Base-by-base conservation (phyloP, 345 rosid species). In the Bruguiera sexangula region DNA sequence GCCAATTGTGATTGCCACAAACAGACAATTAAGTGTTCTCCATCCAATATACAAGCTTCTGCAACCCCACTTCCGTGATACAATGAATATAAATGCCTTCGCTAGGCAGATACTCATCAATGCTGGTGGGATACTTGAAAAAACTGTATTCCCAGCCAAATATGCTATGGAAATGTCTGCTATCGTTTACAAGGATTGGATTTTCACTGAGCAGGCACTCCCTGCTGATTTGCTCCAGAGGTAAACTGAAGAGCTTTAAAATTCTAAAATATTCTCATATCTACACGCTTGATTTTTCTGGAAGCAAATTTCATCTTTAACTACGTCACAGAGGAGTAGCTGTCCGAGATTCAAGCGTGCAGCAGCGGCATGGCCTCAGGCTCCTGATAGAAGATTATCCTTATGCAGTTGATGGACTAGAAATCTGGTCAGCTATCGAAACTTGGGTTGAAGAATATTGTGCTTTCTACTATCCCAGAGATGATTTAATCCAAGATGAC, bases 21-120 rank as follows among this genome's bases (percentile, higher is more conserved):
- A 86, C 63, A 80, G 98, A 68, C 96, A 88, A 37, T 56, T 91
- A 69, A 93, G 98, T 57, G 87, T 85, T 66, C 73, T 93, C 66
- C 98, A 93, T 74, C 97, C 98, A 56, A 91, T 93, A 66, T 75
- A 88, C 68, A 91, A 88, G 87, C 91, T 93, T 65, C 65, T 93
- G 64, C 93, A 87, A 66, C 98, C 98, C 29, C 98, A 93, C 75
- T 93, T 91, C 75, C 92, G 88, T 0, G 98, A 93, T 77, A 91
- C 97, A 19, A 89, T 93, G 96, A 83, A 85, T 69, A 93, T 93
- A 75, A 93, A 93, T 26, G 98, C 98, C 56, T 72, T 88, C 67
- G 91, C 96, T 5, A 75, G 97, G 43, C 97, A 93, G 76, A 79
- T 85, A 61, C 94, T 93, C 64, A 93, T 91, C 78, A 93, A 91